These are phyloP conservation scores for Takashimella tepidaria DNA, from an alignment of 1,284 basidiomycete species.

Conservation along the genomic window DNA sequence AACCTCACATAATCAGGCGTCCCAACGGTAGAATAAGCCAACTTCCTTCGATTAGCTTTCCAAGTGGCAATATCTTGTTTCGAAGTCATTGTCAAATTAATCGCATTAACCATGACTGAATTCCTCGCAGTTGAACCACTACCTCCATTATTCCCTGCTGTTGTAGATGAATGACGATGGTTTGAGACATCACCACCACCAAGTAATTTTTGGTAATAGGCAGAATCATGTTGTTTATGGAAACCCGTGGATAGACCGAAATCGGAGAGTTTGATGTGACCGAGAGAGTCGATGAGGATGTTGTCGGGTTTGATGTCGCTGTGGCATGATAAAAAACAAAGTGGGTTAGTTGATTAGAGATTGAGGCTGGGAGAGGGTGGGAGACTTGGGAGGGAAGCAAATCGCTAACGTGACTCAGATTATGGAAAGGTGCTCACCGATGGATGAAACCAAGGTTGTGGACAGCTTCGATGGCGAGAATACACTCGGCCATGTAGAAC, in stretches of 20 bases:
- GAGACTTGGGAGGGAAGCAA: not conserved
- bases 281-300: constrained; percentile 89
- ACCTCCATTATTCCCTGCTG: not conserved
- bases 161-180: constrained; percentile 20
- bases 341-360: too few relatives aligned
- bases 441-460: constrained; percentile 99
- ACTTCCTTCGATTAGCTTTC: constrained; percentile 96
- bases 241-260: constrained; percentile 93
- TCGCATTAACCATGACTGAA: constrained; percentile 91
- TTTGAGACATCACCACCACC: constrained; percentile 52
- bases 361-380: constrained; percentile 1
- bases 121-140: constrained; percentile 57
- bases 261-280: constrained; percentile 92
- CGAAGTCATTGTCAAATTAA: constrained; percentile 88
- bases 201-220: constrained; percentile 90
- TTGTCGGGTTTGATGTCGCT: constrained; percentile 98
- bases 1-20: constrained; percentile 87
- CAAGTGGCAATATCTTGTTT: constrained; percentile 94
- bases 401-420: not conserved
- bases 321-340: constrained; percentile 13
- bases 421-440: constrained; percentile 60
- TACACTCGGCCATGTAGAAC: constrained; percentile 99
- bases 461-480: constrained; percentile 94
- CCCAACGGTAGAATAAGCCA: constrained; percentile 97
- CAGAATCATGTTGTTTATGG: constrained; percentile 89